Evolutionary conservation across 169 alveolate species (phyloP).

Genomic region (Plasmodium gaboni): DNA sequence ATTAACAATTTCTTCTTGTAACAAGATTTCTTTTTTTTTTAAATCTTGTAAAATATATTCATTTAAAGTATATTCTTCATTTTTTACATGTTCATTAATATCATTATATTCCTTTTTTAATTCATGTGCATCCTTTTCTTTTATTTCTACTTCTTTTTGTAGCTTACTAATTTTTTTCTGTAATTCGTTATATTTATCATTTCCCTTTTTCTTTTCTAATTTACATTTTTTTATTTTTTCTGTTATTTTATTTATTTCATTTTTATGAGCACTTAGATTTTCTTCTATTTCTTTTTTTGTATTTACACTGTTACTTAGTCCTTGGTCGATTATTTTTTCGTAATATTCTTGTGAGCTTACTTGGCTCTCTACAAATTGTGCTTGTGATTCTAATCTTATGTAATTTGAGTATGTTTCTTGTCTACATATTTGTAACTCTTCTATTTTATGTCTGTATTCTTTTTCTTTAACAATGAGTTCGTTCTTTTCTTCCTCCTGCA

Average conservation of each 20-base stretch:
- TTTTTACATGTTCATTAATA: constrained; percentile 6
- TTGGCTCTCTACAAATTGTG: constrained; percentile 47
- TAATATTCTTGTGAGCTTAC: constrained; percentile 42
- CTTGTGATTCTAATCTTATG: constrained; percentile 27
- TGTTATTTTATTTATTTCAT: constrained; percentile 9
- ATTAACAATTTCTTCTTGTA: constrained; percentile 44
- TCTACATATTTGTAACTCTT: constrained; percentile 4
- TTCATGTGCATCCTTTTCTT: constrained; percentile 7
- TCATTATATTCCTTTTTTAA: not conserved
- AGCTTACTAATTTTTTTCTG: constrained; percentile 1
- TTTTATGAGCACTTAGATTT: not conserved
- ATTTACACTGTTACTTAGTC: constrained; percentile 11
- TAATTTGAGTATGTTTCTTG: constrained; percentile 22
- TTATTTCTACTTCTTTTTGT: not conserved
- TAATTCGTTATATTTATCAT: constrained; percentile 13
- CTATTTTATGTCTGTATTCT: constrained; percentile 14
- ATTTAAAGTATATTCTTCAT: constrained; percentile 25
- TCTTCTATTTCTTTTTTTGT: constrained; percentile 44
- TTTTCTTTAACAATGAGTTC: constrained; percentile 8
- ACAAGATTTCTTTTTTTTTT: constrained; percentile 23
- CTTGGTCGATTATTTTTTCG: constrained; percentile 27
- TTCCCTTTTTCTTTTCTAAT: constrained; percentile 28
- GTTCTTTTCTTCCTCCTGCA: constrained; percentile 36
- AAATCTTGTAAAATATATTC: constrained; percentile 27
- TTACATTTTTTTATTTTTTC: not conserved